phyloP scores from a whole-genome alignment of 495 filamentous ascomycete species.

The Penicillium dipodomyicola region DNA sequence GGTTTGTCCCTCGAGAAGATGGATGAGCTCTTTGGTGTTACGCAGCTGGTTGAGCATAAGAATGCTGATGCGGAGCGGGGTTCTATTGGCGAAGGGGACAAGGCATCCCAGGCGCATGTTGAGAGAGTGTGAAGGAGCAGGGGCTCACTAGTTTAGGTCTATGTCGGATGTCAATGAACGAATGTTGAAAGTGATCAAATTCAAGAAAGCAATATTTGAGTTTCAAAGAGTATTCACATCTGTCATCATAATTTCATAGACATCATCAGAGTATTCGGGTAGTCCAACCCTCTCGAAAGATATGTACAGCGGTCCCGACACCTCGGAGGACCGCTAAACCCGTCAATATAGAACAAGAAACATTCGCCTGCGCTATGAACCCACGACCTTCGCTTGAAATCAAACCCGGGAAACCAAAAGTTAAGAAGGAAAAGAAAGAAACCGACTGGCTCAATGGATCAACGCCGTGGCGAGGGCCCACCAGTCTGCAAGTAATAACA shows the following conservation, averaged over 20 bases:
- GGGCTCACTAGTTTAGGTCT: not conserved
- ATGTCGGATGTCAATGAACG: not conserved
- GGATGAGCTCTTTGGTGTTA: conserved; percentile 54
- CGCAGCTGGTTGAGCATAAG: conserved; percentile 23
- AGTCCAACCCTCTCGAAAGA: conserved; percentile 3
- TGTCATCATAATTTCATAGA: conserved; percentile 21
- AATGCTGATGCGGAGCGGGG: conserved; percentile 21
- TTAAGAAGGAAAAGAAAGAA: not conserved
- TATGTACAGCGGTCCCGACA: conserved; percentile 15
- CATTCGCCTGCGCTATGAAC: conserved; percentile 21
- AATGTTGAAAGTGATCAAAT: not conserved
- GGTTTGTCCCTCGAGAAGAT: conserved; percentile 48
- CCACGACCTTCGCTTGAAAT: conserved; percentile 6
- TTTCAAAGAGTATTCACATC: conserved; percentile 13
- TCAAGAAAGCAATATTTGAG: not conserved
- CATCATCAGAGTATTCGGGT: conserved; percentile 14
- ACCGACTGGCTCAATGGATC: not conserved
- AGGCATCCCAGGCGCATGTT: conserved; percentile 15
- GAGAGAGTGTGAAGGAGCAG: conserved; percentile 6
- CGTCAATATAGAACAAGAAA: conserved; percentile 4
- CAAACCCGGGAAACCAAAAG: not conserved
- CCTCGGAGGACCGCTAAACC: not conserved
- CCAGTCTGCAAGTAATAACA: not conserved
- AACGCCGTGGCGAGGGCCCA: not conserved
- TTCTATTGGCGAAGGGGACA: conserved; percentile 4